These are phyloP conservation scores for Musa schizocarpa DNA, from an alignment of 176 grass and related monocot genomes.

Conservation along the genomic window DNA sequence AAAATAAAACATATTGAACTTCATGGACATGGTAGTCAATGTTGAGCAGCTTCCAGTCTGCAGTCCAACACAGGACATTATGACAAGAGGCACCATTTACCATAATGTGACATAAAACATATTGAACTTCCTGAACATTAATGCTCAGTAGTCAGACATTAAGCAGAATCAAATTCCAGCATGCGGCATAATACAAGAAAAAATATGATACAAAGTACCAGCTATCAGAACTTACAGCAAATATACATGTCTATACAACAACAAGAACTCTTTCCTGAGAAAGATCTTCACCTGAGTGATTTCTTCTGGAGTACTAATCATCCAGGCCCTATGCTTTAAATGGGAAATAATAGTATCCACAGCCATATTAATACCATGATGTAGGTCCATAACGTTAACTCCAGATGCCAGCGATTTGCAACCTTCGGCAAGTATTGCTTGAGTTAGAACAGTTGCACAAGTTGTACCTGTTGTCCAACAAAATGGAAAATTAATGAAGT, in stretches of 20 bases:
- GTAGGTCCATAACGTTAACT: constrained; percentile 83
- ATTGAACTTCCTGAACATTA: neutral
- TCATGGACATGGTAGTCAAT: too few relatives aligned
- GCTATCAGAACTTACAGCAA: neutral
- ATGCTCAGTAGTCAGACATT: neutral
- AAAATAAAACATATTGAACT: too few relatives aligned
- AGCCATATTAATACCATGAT: constrained; percentile 78
- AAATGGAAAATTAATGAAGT: neutral
- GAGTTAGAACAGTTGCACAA: constrained; percentile 84
- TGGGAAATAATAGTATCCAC: constrained; percentile 52
- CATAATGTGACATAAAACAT: neutral
- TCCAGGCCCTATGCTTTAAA: constrained; percentile 71
- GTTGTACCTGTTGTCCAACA: constrained; percentile 42
- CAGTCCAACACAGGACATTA: too few relatives aligned
- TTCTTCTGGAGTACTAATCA: constrained; percentile 74
- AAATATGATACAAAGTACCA: neutral
- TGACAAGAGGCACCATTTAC: neutral
- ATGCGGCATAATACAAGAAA: neutral
- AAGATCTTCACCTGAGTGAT: constrained; percentile 65
- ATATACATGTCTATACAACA: neutral
- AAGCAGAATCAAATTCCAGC: neutral
- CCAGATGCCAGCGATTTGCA: constrained; percentile 87
- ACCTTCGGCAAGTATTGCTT: constrained; percentile 84
- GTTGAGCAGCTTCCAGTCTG: too few relatives aligned
- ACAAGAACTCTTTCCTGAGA: neutral